These are phyloP conservation scores for Pyrenochaeta sp. DNA, from an alignment of 2,329 filamentous ascomycete species.

Conservation along the genomic window DNA sequence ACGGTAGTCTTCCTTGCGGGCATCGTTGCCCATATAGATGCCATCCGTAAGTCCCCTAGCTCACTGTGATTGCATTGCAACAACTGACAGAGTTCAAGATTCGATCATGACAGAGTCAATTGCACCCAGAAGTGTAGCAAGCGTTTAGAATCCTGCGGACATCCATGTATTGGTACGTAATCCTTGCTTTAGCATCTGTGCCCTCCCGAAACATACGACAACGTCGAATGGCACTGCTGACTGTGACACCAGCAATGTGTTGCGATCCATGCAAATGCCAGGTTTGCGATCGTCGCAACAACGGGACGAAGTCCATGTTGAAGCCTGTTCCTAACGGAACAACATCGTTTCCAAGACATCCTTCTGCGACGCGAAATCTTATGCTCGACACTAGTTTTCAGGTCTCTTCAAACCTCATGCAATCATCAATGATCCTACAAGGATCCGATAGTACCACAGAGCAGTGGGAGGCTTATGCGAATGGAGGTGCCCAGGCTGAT, in stretches of 20 bases:
- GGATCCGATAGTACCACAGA: constrained; percentile 6
- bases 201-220: too few relatives aligned
- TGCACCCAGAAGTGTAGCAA: constrained; percentile 42
- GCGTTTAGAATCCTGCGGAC: constrained; percentile 34
- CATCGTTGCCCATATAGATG: constrained; percentile 46
- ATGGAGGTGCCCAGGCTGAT: constrained; percentile 22
- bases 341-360: not conserved
- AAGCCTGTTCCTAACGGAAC: constrained; percentile 23
- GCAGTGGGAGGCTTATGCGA: constrained; percentile 19
- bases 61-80: not conserved
- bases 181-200: not conserved
- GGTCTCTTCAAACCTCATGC: not conserved
- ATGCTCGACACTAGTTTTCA: constrained; percentile 11
- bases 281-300: constrained; percentile 33
- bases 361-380: constrained; percentile 5
- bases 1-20: constrained; percentile 41
- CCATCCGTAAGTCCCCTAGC: constrained; percentile 36
- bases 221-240: not conserved
- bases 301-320: constrained; percentile 36
- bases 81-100: constrained; percentile 20
- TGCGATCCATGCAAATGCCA: constrained; percentile 42
- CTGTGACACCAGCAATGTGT: constrained; percentile 25
- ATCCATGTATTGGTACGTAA: constrained; percentile 35
- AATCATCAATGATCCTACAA: not conserved
- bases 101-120: constrained; percentile 40